phyloP scores from a whole-genome alignment of 257 asterid genomes.

The Penstemon eatonii region DNA sequence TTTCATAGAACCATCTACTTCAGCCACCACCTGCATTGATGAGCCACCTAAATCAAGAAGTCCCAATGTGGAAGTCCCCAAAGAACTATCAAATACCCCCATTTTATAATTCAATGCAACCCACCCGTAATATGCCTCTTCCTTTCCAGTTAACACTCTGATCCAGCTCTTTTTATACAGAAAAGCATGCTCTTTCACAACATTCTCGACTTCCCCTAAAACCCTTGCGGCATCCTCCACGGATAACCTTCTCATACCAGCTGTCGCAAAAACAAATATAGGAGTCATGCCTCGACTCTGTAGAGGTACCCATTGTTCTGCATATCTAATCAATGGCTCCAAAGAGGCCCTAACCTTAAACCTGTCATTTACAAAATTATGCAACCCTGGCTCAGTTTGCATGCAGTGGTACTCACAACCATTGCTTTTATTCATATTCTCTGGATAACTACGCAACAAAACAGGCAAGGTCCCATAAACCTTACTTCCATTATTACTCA shows the following conservation, averaged over 20 bases:
- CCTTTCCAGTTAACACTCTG: constrained; percentile 74
- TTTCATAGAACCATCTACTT: constrained; percentile 37
- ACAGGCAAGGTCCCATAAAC: constrained; percentile 45
- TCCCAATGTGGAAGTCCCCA: constrained; percentile 52
- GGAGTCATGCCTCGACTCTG: constrained; percentile 51
- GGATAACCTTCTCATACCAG: constrained; percentile 75
- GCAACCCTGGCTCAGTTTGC: constrained; percentile 81
- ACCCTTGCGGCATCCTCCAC: constrained; percentile 39
- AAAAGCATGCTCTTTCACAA: constrained; percentile 55
- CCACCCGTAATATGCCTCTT: constrained; percentile 90
- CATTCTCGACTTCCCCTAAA: constrained; percentile 45
- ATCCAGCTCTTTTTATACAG: constrained; percentile 55
- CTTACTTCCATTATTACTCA: constrained; percentile 30
- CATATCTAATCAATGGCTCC: constrained; percentile 69
- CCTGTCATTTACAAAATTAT: constrained; percentile 58
- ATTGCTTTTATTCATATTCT: constrained; percentile 41
- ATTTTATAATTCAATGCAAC: constrained; percentile 66
- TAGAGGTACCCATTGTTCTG: constrained; percentile 59
- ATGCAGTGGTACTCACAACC: constrained; percentile 73
- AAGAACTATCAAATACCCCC: constrained; percentile 49
- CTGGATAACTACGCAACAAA: constrained; percentile 59
- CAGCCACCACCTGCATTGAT: constrained; percentile 78
- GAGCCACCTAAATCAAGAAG: constrained; percentile 94
- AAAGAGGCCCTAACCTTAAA: constrained; percentile 50
- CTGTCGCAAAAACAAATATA: constrained; percentile 71